Evolutionary conservation across 495 filamentous ascomycete species (phyloP).

Genomic region (Podospora pseudocomata): DNA sequence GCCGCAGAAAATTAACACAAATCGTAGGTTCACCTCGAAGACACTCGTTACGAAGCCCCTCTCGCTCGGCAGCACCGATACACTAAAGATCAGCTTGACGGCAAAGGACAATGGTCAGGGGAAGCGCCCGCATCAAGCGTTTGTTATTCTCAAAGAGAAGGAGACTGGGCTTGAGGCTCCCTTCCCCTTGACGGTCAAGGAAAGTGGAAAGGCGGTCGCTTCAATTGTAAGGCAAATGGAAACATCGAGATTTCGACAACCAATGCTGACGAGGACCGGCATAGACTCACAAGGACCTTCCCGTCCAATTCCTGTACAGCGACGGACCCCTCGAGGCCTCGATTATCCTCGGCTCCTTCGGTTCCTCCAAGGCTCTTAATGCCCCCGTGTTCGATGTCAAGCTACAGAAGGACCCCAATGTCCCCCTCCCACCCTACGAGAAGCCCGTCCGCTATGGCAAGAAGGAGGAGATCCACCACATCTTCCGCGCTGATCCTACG

Average conservation of each 20-base stretch:
- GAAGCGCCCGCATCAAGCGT: slow-evolving; percentile 89
- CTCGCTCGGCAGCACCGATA: slow-evolving; percentile 62
- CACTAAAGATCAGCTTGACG: slow-evolving; percentile 77
- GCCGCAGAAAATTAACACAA: no score
- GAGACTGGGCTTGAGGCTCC: slow-evolving; percentile 80
- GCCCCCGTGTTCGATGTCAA: slow-evolving; percentile 65
- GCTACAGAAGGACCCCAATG: slow-evolving; percentile 52
- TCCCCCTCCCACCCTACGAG: slow-evolving; percentile 58
- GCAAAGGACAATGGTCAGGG: slow-evolving; percentile 71
- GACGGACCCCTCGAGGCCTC: slow-evolving; percentile 66
- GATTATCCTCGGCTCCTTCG: slow-evolving; percentile 83
- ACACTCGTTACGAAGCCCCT: slow-evolving; percentile 63
- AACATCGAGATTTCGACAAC: neutral
- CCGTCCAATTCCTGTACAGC: slow-evolving; percentile 70
- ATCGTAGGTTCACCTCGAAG: slow-evolving; percentile 56
- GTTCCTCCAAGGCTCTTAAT: slow-evolving; percentile 62
- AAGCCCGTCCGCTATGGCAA: slow-evolving; percentile 75
- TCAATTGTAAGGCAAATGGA: slow-evolving; percentile 63
- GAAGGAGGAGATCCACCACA: slow-evolving; percentile 82
- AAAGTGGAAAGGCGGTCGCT: slow-evolving; percentile 77
- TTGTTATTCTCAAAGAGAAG: slow-evolving; percentile 74
- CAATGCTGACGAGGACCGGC: slow-evolving; percentile 12
- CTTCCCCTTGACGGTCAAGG: slow-evolving; percentile 79
- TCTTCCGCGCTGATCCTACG: slow-evolving; percentile 73
- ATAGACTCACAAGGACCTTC: slow-evolving; percentile 83